These are phyloP conservation scores for Tephrocybe rancida DNA, from an alignment of 768 basidiomycete genomes.

Conservation along the genomic window DNA sequence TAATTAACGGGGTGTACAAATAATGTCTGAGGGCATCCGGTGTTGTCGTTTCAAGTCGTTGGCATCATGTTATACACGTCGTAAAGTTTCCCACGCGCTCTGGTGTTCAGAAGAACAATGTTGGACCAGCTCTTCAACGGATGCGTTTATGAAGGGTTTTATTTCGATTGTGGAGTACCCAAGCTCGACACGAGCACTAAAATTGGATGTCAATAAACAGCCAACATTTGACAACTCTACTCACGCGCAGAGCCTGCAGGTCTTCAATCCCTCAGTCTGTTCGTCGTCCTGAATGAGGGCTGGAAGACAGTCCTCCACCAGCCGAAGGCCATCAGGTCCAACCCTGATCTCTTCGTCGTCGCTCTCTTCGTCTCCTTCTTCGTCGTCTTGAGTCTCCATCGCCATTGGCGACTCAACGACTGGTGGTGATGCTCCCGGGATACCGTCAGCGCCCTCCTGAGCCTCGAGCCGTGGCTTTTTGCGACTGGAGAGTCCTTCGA, in stretches of 20 bases:
- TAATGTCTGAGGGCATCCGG: not conserved
- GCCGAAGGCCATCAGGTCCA: conserved; percentile 42
- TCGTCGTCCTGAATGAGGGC: conserved; percentile 42
- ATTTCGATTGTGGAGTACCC: conserved; percentile 32
- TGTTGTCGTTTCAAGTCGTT: not conserved
- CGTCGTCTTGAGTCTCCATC: conserved; percentile 4
- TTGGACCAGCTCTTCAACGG: conserved; percentile 43
- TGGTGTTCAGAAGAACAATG: conserved; percentile 55
- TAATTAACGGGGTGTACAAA: conserved; percentile 1
- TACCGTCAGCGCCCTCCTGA: not conserved
- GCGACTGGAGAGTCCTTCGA: conserved; percentile 1
- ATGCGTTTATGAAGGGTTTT: conserved; percentile 35
- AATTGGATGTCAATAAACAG: not conserved
- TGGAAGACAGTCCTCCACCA: conserved; percentile 42
- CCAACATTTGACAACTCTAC: conserved; percentile 23
- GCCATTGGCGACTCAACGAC: conserved; percentile 2
- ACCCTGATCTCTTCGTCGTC: conserved; percentile 37
- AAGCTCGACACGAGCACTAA: conserved; percentile 36
- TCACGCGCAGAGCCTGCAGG: conserved; percentile 57
- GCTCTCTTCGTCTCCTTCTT: conserved; percentile 32
- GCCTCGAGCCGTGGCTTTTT: conserved; percentile 17
- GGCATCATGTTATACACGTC: conserved; percentile 16
- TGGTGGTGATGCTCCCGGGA: no score
- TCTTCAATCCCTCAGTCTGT: conserved; percentile 27
- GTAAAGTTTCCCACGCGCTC: conserved; percentile 48